Percentiles rank a stretch among this genome's conserved stretches.
Evolutionary conservation across 768 basidiomycete species (phyloP).

Genomic region (Leccinum pellstonianum): DNA sequence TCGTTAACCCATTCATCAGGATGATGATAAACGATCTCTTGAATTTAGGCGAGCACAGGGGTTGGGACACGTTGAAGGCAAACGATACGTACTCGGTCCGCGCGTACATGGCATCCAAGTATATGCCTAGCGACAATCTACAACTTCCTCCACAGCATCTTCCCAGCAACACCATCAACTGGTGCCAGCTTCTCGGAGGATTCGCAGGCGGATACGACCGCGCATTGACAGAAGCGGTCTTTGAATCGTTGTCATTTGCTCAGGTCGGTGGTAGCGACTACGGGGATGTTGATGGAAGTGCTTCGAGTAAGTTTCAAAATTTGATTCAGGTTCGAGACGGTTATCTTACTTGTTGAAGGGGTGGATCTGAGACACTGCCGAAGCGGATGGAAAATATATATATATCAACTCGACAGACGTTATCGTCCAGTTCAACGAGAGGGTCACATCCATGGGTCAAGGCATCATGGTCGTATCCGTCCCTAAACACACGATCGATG

Average conservation of each 20-base stretch:
- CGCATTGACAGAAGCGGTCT: constrained; percentile 35
- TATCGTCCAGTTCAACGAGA: constrained; percentile 14
- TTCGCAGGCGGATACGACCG: constrained; percentile 36
- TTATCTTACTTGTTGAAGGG: constrained; percentile 11
- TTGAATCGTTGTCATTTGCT: constrained; percentile 31
- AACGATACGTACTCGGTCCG: constrained; percentile 34
- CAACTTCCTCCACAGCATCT: constrained; percentile 19
- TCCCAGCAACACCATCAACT: constrained; percentile 30
- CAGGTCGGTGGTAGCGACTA: not conserved
- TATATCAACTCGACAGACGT: constrained; percentile 7
- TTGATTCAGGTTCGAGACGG: not conserved
- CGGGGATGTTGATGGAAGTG: constrained; percentile 28
- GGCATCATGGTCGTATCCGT: constrained; percentile 3
- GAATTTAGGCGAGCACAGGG: constrained; percentile 8
- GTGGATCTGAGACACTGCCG: constrained; percentile 25
- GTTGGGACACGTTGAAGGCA: constrained; percentile 28
- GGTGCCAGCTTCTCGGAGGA: constrained; percentile 31
- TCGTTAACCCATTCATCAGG: constrained; percentile 22
- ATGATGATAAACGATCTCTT: constrained; percentile 22
- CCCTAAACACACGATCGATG: not conserved
- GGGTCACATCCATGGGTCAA: constrained; percentile 22
- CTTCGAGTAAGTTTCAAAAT: constrained; percentile 27
- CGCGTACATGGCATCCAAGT: constrained; percentile 25
- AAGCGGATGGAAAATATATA: constrained; percentile 18
- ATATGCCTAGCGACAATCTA: constrained; percentile 23